These are phyloP conservation scores for Fusarium mundagurra DNA, from an alignment of 2,329 filamentous ascomycete species.

Conservation along the genomic window DNA sequence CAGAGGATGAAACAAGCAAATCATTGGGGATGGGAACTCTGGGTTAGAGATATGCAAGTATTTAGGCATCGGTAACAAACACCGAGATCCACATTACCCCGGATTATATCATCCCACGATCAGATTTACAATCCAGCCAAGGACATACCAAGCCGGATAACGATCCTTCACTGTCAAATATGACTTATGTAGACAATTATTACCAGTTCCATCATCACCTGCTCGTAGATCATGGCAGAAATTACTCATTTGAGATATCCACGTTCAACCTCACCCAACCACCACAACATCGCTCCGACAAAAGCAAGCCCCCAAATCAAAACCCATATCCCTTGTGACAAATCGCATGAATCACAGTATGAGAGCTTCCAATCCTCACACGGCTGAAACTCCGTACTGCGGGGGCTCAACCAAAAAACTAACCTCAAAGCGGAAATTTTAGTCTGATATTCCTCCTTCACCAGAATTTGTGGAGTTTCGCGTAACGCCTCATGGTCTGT, in stretches of 20 bases:
- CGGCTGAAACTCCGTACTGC: not conserved
- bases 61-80: not conserved
- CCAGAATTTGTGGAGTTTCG: not conserved
- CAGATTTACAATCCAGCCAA: not conserved
- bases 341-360: not conserved
- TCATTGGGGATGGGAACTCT: rapidly evolving
- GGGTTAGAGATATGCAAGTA: not conserved
- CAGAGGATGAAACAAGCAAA: not conserved
- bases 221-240: not conserved
- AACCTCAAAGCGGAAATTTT: not conserved
- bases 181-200: not conserved
- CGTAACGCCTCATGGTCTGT: not conserved
- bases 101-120: not conserved
- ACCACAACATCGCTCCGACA: not conserved
- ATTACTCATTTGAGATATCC: not conserved
- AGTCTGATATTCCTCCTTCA: not conserved
- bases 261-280: not conserved
- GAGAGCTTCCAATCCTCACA: not conserved
- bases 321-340: not conserved
- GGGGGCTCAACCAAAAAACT: not conserved
- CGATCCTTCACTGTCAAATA: rapidly evolving
- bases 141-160: not conserved
- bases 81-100: not conserved
- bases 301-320: not conserved
- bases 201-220: not conserved